Conservation (phyloP, 768 basidiomycete species). For the Lentinula raphanica region DNA sequence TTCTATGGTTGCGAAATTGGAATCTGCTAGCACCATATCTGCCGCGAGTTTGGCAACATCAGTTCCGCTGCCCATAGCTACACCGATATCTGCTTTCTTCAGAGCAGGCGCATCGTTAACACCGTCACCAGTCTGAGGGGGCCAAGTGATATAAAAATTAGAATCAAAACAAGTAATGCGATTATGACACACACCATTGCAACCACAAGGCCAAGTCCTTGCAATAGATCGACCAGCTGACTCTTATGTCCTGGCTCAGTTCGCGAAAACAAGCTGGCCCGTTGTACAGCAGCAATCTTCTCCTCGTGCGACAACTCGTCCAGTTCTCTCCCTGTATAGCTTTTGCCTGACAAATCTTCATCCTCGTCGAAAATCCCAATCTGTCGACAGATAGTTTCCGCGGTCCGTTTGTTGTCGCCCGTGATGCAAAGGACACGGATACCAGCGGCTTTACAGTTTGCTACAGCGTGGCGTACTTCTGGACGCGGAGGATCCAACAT, state of each 20-base stretch:
- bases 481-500: slow-evolving; percentile 98
- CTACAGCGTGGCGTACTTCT: slow-evolving; percentile 82
- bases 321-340: slow-evolving; percentile 90
- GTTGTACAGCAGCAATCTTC: slow-evolving; percentile 81
- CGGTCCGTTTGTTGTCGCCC: slow-evolving; percentile 96
- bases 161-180: background rate
- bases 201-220: slow-evolving; percentile 87
- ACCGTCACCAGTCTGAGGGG: slow-evolving; percentile 81
- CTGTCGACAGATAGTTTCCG: slow-evolving; percentile 93
- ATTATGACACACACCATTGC: slow-evolving; percentile 66
- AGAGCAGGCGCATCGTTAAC: slow-evolving; percentile 98
- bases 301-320: slow-evolving; percentile 76
- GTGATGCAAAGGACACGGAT: slow-evolving; percentile 97
- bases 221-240: slow-evolving; percentile 89
- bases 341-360: slow-evolving; percentile 91
- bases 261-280: slow-evolving; percentile 85
- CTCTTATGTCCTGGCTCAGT: slow-evolving; percentile 96
- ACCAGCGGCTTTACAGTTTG: slow-evolving; percentile 87
- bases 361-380: slow-evolving; percentile 87
- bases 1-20: slow-evolving; percentile 97
- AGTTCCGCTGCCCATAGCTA: slow-evolving; percentile 98
- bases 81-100: slow-evolving; percentile 96
- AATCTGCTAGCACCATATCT: slow-evolving; percentile 96
- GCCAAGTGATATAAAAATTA: background rate
- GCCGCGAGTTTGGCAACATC: slow-evolving; percentile 98